Percentiles rank a stretch among this genome's conserved stretches.
These are phyloP conservation scores for Penicillium sp. DNA, from an alignment of 2,329 filamentous ascomycete species.

Conservation along the genomic window DNA sequence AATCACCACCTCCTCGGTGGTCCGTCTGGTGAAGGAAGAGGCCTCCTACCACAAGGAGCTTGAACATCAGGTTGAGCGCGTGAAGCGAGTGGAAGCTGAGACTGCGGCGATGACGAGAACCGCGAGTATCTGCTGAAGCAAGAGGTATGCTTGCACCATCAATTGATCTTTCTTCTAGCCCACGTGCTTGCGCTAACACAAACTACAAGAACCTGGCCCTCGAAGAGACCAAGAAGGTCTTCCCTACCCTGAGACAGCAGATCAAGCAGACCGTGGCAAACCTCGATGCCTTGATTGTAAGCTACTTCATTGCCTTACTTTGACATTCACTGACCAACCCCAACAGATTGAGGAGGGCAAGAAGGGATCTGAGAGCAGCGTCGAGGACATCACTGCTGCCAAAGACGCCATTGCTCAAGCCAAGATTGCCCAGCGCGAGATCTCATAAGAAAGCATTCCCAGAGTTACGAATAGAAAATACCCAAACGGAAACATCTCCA, in stretches of 20 bases:
- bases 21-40: constrained; percentile 89
- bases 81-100: constrained; percentile 68
- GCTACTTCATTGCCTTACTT: constrained; percentile 37
- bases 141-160: constrained; percentile 62
- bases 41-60: constrained; percentile 86
- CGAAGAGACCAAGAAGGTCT: constrained; percentile 84
- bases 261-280: constrained; percentile 72
- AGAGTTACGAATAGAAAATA: constrained; percentile 8
- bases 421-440: constrained; percentile 41
- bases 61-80: constrained; percentile 69
- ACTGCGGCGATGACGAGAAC: constrained; percentile 75
- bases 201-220: constrained; percentile 68
- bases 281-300: constrained; percentile 75
- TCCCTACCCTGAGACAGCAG: constrained; percentile 70
- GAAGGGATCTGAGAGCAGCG: constrained; percentile 43
- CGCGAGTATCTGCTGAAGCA: constrained; percentile 79
- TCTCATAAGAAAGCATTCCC: constrained; percentile 29
- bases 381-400: constrained; percentile 44
- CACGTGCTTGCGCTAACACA: constrained; percentile 5
- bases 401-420: constrained; percentile 45
- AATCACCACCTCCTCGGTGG: constrained; percentile 80
- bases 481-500: constrained; percentile 7
- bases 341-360: constrained; percentile 42
- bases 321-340: constrained; percentile 1
- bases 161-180: background rate